These are phyloP conservation scores for Picea glauca DNA, from an alignment of 75 land plant species.

Conservation along the genomic window DNA sequence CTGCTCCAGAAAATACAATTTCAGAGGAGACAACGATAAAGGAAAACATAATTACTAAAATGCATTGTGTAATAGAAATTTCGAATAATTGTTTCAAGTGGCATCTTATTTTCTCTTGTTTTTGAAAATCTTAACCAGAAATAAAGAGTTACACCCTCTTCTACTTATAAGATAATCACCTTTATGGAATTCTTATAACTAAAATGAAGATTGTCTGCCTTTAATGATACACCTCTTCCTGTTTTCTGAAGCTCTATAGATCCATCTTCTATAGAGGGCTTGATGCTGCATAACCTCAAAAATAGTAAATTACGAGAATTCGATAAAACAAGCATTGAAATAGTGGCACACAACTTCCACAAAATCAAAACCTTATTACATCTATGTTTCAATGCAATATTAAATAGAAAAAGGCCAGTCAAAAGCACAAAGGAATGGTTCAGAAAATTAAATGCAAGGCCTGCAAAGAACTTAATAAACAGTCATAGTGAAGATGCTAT, in stretches of 20 bases:
- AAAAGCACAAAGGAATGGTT: too few species aligned
- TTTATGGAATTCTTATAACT: conserved; percentile 28
- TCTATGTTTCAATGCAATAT: too few species aligned
- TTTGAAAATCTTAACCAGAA: background rate
- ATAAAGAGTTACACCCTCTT: too few species aligned
- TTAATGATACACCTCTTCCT: conserved; percentile 24
- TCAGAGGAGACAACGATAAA: background rate
- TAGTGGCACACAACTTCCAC: background rate
- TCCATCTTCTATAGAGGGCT: conserved; percentile 32
- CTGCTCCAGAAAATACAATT: conserved; percentile 7
- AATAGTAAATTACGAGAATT: background rate
- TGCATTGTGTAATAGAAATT: background rate
- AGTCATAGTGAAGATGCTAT: background rate
- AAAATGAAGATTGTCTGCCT: conserved; percentile 26
- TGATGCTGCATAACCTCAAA: conserved; percentile 17
- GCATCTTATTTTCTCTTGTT: background rate
- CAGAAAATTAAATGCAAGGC: too few species aligned
- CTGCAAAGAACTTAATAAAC: too few species aligned
- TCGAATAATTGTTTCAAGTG: background rate
- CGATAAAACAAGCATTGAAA: background rate
- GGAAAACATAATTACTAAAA: background rate
- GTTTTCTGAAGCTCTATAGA: conserved; percentile 14
- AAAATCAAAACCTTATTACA: background rate
- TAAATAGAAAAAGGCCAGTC: too few species aligned
- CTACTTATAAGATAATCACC: conserved; percentile 6